A percentile compares a stretch with the other conserved stretches of the same genome.
These are phyloP conservation scores for Colletotrichum costaricense DNA, from an alignment of 2,329 filamentous ascomycete species.

Conservation along the genomic window DNA sequence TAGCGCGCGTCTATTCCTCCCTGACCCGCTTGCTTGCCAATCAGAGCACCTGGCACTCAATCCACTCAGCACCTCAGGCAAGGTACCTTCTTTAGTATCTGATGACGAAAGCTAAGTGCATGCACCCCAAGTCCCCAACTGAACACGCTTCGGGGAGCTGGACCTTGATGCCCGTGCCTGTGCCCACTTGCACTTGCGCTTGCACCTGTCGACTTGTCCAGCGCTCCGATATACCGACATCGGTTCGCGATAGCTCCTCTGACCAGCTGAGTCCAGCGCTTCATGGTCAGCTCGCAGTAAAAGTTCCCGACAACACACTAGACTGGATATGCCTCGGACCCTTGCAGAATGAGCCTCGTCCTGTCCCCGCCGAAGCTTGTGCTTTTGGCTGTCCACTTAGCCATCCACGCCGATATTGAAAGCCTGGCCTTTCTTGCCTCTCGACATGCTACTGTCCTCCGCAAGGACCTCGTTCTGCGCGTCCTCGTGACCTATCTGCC, in stretches of 20 bases:
- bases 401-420: constrained; percentile 73
- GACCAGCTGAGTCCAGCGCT: not conserved
- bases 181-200: not conserved
- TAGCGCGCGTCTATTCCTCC: constrained; percentile 19
- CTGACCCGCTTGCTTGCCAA: not conserved
- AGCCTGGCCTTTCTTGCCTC: constrained; percentile 70
- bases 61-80: not conserved
- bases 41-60: not conserved
- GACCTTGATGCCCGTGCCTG: constrained; percentile 4
- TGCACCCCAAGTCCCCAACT: not conserved
- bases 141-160: not conserved
- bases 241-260: not conserved
- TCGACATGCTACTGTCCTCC: constrained; percentile 67
- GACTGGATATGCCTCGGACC: constrained; percentile 24
- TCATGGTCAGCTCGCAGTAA: not conserved
- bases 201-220: not conserved
- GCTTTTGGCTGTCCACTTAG: constrained; percentile 78
- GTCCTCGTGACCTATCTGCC: constrained; percentile 83
- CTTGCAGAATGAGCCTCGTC: constrained; percentile 50
- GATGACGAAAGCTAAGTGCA: constrained; percentile 29
- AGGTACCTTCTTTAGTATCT: not conserved
- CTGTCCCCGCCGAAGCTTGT: constrained; percentile 76
- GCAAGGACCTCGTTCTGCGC: constrained; percentile 73
- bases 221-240: not conserved
- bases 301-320: not conserved